These are phyloP conservation scores for Hygrophoropsis aurantiaca DNA, from an alignment of 768 basidiomycete species.

Conservation along the genomic window DNA sequence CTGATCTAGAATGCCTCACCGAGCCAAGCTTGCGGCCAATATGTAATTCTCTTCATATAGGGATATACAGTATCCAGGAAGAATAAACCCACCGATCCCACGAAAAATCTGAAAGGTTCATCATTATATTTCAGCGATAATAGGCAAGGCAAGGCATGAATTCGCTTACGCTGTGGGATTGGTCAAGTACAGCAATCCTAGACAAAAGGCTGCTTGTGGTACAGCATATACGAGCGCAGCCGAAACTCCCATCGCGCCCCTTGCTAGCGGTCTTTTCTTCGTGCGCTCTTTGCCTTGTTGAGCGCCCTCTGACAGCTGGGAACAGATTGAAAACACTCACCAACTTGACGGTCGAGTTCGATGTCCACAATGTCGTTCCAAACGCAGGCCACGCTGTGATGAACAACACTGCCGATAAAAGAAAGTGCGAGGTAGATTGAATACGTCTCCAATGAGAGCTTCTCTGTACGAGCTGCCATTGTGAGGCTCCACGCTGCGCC, in stretches of 20 bases:
- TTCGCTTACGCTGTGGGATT: not conserved
- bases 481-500: no score
- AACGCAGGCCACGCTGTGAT: constrained; percentile 52
- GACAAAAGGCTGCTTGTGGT: constrained; percentile 18
- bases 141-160: not conserved
- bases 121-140: not conserved
- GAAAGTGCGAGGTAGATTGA: no score
- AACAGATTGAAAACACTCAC: constrained; percentile 30
- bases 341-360: constrained; percentile 51
- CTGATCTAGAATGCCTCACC: constrained; percentile 10
- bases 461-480: no score
- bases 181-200: constrained; percentile 11
- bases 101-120: constrained; percentile 8
- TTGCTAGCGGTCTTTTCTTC: constrained; percentile 46
- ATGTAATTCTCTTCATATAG: constrained; percentile 27
- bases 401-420: constrained; percentile 4
- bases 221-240: constrained; percentile 41
- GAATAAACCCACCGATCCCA: constrained; percentile 18
- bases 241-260: constrained; percentile 46
- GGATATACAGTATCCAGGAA: constrained; percentile 23
- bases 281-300: constrained; percentile 40
- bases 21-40: constrained; percentile 30
- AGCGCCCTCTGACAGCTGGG: not conserved
- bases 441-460: no score
- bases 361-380: constrained; percentile 58